These are phyloP conservation scores for Aspergillus chevalieri DNA, from an alignment of 2,329 filamentous ascomycete species.

Conservation along the genomic window DNA sequence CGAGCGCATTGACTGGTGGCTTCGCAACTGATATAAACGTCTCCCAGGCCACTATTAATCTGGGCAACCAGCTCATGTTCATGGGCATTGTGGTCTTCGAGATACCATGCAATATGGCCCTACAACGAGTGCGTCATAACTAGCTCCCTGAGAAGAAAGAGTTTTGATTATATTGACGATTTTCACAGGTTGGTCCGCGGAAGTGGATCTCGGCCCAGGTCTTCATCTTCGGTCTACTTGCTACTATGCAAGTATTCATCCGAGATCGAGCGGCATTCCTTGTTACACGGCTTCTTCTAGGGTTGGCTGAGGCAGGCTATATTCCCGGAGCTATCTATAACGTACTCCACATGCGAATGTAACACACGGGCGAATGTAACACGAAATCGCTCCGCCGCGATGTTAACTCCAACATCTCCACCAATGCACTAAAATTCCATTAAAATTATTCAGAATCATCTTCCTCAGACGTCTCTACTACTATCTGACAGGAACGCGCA, in stretches of 20 bases:
- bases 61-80: neutral
- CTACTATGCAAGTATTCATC: conserved; percentile 26
- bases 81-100: neutral
- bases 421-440: too few species aligned
- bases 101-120: neutral
- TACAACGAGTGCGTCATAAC: neutral
- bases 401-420: too few species aligned
- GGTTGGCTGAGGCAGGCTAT: neutral
- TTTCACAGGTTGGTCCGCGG: neutral
- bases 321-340: neutral
- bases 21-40: conserved; percentile 36
- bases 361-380: too few species aligned
- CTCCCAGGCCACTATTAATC: neutral
- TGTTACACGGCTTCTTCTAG: neutral
- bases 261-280: conserved; percentile 40
- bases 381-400: too few species aligned
- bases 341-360: too few species aligned
- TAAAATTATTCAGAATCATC: too few species aligned
- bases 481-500: too few species aligned
- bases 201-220: neutral
- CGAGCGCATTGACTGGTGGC: conserved; percentile 44
- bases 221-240: neutral
- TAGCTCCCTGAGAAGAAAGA: neutral
- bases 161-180: neutral
- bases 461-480: too few species aligned